Evolutionary conservation across 495 filamentous ascomycete species (phyloP), one percentile per base, ranked within the genome.

Genomic region (Penicillium psychrofluorescens): DNA sequence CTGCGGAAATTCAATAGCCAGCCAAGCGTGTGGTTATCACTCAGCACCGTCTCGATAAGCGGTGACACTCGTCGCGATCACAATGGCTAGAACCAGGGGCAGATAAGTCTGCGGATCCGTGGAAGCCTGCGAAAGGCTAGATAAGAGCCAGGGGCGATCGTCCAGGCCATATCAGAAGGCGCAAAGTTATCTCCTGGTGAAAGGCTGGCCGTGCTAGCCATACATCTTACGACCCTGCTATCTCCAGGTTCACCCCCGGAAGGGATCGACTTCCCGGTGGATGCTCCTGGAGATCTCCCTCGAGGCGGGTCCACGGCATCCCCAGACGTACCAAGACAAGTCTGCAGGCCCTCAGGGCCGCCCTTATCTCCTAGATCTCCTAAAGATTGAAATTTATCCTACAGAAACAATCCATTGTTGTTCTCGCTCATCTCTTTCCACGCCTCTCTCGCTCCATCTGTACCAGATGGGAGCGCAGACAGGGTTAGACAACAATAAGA

Each of bases 191-290:
- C 40, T 43, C 14, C 7, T 43, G 40, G 22, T 22, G 22, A 6
- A 22, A 22, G 22, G 4, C 4, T 22, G 22, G 22, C 4, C 22
- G 3, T 22, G 22, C 3, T 22, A 22, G 13, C 29, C 27, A 37
- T 36, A 48, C 39, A 33, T 37, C 39, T 15, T 48, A 34, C 6
- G 28, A 47, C 45, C 27, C 40, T 42, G 31, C 45, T 55, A 55
- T 55, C 53, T 55, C 53, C 53, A 49, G 53, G 44, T 55, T 45
- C 39, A 34, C 48, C 53, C 53, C 53, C 49, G 39, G 52, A 48
- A 35, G 9, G 2, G 32, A 34, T 34, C n/a, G n/a, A 22, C 7
- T 38, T 41, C n/a, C 34, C 32, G 43, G 35, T 44, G 41, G 44
- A 30, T 48, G 44, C 36, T 34, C 41, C 45, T 41, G 49, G 29